Conservation (phyloP, 139 green algal genomes). For the Auxenochlorella pyrenoidosa region DNA sequence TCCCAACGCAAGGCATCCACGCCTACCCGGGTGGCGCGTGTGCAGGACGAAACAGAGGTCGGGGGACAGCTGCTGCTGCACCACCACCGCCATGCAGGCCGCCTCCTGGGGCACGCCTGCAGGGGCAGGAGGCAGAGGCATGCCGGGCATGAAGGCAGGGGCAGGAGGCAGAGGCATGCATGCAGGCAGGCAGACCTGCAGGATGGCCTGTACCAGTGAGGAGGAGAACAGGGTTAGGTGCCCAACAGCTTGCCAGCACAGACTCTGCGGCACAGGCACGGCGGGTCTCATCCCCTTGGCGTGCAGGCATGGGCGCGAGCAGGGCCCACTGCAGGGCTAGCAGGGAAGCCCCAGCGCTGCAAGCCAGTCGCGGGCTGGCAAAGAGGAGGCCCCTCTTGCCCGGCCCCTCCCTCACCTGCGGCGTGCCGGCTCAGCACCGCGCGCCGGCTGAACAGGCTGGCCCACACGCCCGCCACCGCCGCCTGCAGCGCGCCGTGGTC, state of each 20-base stretch:
- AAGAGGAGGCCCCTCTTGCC: background rate
- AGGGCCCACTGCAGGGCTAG: too few species aligned
- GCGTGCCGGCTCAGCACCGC: conserved; percentile 82
- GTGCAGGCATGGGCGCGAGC: too few species aligned
- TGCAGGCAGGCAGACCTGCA: background rate
- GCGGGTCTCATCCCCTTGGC: too few species aligned
- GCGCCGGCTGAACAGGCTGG: conserved; percentile 86
- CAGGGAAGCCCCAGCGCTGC: too few species aligned
- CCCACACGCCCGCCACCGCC: conserved; percentile 88
- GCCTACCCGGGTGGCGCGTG: conserved; percentile 72
- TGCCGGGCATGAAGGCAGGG: background rate
- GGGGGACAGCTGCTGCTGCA: conserved; percentile 84
- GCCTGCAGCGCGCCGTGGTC: conserved; percentile 59
- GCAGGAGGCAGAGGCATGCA: background rate
- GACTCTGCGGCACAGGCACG: too few species aligned
- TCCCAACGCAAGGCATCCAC: too few species aligned
- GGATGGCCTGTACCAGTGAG: too few species aligned
- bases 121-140: background rate
- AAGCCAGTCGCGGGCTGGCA: too few species aligned
- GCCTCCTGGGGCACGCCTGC: conserved; percentile 73
- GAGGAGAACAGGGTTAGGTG: too few species aligned
- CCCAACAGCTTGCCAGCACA: too few species aligned
- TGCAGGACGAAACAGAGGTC: conserved; percentile 91
- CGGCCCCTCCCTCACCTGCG: background rate
- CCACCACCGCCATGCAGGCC: conserved; percentile 91